Evolutionary conservation across 139 green algal genomes (phyloP).

Genomic region (Haematococcus sp.): DNA sequence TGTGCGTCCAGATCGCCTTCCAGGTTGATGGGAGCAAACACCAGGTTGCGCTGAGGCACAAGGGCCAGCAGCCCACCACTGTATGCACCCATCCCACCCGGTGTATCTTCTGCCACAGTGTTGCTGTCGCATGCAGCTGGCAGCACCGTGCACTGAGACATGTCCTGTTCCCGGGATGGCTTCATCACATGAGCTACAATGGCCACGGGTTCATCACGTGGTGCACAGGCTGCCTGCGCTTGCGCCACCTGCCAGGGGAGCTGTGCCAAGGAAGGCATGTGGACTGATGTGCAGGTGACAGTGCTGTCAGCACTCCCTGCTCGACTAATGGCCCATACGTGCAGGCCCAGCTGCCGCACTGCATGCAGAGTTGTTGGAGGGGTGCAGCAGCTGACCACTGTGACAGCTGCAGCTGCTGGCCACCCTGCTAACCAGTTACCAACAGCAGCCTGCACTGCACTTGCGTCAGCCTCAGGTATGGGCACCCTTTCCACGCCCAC

Average conservation of each 20-base stretch:
- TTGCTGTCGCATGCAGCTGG: not conserved
- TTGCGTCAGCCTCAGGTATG: no score
- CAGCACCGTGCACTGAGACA: conserved; percentile 10
- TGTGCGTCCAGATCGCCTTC: not conserved
- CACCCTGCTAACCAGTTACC: not conserved
- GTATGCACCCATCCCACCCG: no score
- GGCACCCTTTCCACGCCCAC: not conserved
- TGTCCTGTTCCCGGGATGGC: conserved; percentile 33
- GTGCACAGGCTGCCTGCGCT: not conserved
- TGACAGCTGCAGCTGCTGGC: not conserved
- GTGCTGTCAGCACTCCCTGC: not conserved
- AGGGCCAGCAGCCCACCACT: conserved; percentile 28
- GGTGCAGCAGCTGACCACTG: not conserved
- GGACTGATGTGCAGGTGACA: not conserved
- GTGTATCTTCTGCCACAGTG: no score
- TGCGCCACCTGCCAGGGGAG: not conserved
- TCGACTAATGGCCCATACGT: no score
- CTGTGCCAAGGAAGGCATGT: not conserved
- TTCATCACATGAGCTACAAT: conserved; percentile 43
- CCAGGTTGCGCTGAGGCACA: conserved; percentile 15
- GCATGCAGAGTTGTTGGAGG: no score
- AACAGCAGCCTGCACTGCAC: not conserved
- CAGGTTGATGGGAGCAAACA: conserved; percentile 16
- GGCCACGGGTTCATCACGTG: conserved; percentile 6
- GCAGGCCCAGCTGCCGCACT: no score